Evolutionary conservation across 2,329 filamentous ascomycete genomes (phyloP).

Genomic region (Claviceps pazoutovae): DNA sequence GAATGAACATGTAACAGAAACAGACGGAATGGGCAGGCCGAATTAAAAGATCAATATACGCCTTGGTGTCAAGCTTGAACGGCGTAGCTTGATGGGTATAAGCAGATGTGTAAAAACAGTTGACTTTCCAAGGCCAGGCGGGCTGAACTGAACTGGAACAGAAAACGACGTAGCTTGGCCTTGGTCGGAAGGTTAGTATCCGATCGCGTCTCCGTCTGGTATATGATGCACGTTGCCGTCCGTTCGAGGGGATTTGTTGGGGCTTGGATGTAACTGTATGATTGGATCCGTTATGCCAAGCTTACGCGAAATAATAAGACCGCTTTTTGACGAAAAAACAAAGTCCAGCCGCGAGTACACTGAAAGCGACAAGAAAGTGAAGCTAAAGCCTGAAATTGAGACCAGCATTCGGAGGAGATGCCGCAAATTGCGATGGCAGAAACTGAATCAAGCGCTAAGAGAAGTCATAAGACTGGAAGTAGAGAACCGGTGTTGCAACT

Average conservation of each 20-base stretch:
- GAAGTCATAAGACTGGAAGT: background rate
- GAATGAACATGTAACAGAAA: background rate
- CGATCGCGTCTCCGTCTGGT: constrained; percentile 5
- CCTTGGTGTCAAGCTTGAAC: background rate
- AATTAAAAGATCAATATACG: background rate
- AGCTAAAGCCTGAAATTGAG: background rate
- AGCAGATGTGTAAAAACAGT: background rate
- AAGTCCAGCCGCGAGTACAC: background rate
- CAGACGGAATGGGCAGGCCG: background rate
- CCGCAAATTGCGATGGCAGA: background rate
- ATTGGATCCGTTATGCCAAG: background rate
- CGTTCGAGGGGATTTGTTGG: constrained; percentile 2
- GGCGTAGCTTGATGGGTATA: background rate
- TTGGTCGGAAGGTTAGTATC: background rate
- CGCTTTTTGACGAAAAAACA: background rate
- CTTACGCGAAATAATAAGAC: constrained; percentile 2
- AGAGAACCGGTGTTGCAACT: background rate
- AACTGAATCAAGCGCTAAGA: background rate
- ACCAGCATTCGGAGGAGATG: background rate
- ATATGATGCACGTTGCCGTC: constrained; percentile 5
- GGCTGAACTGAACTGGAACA: constrained; percentile 1
- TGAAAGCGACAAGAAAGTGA: background rate
- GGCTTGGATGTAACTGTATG: constrained; percentile 1
- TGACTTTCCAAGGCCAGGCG: background rate
- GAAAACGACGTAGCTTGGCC: constrained; percentile 1